These are phyloP conservation scores for Myxozyma geophila DNA, from an alignment of 805 yeast genomes.

Conservation along the genomic window DNA sequence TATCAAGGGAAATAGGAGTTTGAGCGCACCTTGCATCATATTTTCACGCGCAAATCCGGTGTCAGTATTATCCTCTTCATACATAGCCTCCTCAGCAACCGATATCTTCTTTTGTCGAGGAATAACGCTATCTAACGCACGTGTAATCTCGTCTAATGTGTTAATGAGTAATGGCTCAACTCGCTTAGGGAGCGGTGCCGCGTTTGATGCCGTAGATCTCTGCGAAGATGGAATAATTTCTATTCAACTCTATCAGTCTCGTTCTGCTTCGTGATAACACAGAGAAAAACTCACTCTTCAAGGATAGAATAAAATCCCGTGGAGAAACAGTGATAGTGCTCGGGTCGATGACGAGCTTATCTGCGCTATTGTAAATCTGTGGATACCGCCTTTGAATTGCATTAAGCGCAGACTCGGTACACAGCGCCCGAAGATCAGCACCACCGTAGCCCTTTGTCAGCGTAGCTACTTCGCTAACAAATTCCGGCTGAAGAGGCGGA, in stretches of 20 bases:
- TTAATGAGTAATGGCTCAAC: slow-evolving; percentile 65
- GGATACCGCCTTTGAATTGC: slow-evolving; percentile 93
- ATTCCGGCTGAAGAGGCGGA: slow-evolving; percentile 64
- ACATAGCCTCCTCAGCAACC: slow-evolving; percentile 70
- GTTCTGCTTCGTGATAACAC: not conserved
- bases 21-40: slow-evolving; percentile 48
- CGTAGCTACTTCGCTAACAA: slow-evolving; percentile 69
- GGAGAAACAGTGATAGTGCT: slow-evolving; percentile 71
- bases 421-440: slow-evolving; percentile 90
- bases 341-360: slow-evolving; percentile 76
- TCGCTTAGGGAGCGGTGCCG: slow-evolving; percentile 78
- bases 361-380: slow-evolving; percentile 79
- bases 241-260: not conserved
- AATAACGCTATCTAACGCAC: slow-evolving; percentile 58
- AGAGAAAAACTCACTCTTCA: slow-evolving; percentile 52
- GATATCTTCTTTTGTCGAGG: slow-evolving; percentile 63
- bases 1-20: too few species aligned
- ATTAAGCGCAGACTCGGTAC: slow-evolving; percentile 93
- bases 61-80: slow-evolving; percentile 61
- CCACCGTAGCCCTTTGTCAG: slow-evolving; percentile 97
- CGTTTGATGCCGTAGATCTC: slow-evolving; percentile 72
- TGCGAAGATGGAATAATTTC: slow-evolving; percentile 90
- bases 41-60: slow-evolving; percentile 75
- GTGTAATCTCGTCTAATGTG: slow-evolving; percentile 54
- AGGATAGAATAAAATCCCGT: slow-evolving; percentile 81